Evolutionary conservation across 345 rosid genomes (phyloP), one percentile per base, ranked within the genome.

Genomic region (Sisymbrium altissimum): DNA sequence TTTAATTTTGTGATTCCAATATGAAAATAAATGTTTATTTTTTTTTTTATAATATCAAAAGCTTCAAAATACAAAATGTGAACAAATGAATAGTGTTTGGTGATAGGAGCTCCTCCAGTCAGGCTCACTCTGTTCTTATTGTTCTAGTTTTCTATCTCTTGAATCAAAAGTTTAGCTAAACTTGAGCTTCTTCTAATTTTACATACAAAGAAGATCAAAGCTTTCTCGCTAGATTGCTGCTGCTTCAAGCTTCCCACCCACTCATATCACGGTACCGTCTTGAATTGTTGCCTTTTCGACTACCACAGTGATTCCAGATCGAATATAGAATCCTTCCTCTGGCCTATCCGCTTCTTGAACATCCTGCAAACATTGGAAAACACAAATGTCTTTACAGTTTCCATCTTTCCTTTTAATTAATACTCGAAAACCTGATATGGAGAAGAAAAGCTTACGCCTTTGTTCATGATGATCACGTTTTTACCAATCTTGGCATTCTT

Each of bases 301-400:
- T 58, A 93, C 78, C 25, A 87, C 85, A 1, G 90, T 87, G 72
- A 90, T 93, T 72, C 98, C 98, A 1, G 98, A 90, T 46, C 90
- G 86, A 23, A 93, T 88, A 52, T 90, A 87, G 81, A 90, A 86
- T 72, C 98, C 98, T 38, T 90, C 91, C 1, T 84, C 77, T 70
- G 96, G 88, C 35, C 88, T 84, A 32, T 88, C 91, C 7, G 96
- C 93, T 77, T 93, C 98, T 77, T 81, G 82, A 63, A 93, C 91
- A 25, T 78, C 79, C 93, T 92, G 90, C 46, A 33, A 56, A 52
- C 56, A 72, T 50, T 2, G 2, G 10, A 50, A 9, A 11, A 30
- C 29, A 27, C 25, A 44, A 27, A 18, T 27, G 25, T 48, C 19
- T 32, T 50, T 30, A 4, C 25, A 8, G 23, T n/a, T 59, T 30